phyloP scores from a whole-genome alignment of 2,329 filamentous ascomycete species.

The Trichoderma endophyticum region DNA sequence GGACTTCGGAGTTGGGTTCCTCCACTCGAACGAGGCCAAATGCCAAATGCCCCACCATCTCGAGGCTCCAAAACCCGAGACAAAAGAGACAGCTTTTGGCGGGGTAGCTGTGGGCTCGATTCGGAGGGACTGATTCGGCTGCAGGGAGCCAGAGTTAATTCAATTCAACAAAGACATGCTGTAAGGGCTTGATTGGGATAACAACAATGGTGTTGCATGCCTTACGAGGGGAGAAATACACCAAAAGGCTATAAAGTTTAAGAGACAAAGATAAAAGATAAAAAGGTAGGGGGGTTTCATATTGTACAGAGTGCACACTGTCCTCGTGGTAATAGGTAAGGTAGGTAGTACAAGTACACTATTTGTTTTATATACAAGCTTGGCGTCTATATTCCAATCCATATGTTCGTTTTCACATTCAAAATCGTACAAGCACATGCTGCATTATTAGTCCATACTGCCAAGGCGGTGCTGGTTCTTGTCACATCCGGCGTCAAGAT shows the following conservation, averaged over 20 bases:
- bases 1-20: conserved; percentile 25
- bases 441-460: background rate
- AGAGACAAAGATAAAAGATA: background rate
- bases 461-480: background rate
- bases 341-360: background rate
- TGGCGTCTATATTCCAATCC: background rate
- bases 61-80: background rate
- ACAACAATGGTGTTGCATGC: background rate
- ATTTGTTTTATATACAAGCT: background rate
- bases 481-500: background rate
- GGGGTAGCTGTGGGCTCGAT: background rate
- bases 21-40: conserved; percentile 16
- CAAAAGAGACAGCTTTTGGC: background rate
- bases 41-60: background rate
- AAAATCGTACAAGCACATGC: background rate
- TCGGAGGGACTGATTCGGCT: background rate
- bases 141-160: background rate
- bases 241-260: background rate
- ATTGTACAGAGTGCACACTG: background rate
- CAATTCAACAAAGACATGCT: background rate
- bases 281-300: background rate
- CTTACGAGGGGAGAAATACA: background rate
- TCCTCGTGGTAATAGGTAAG: background rate
- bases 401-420: background rate
- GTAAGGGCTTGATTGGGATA: background rate